Evolutionary conservation across 176 grass and related monocot species (phyloP).

Genomic region (bread wheat (Triticum aestivum)): DNA sequence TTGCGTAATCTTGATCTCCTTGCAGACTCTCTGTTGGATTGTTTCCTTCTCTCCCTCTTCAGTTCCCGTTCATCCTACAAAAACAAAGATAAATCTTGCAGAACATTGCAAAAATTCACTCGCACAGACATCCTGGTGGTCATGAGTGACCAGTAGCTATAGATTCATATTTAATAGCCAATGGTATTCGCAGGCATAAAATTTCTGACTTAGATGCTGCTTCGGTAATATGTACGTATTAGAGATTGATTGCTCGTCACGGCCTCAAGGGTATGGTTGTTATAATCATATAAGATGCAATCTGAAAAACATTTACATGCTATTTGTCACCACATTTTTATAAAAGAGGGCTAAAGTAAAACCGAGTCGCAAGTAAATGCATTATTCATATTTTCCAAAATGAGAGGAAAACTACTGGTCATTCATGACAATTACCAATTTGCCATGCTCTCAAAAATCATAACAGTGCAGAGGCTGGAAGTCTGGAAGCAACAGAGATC

Average conservation of each 20-base stretch:
- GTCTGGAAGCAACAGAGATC: neutral
- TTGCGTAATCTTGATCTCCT: constrained; percentile 85
- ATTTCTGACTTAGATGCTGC: neutral
- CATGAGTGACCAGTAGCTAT: neutral
- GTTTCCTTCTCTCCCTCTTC: constrained; percentile 89
- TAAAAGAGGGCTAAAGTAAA: neutral
- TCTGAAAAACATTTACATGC: neutral
- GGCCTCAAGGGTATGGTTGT: neutral
- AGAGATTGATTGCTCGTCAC: neutral
- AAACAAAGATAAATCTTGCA: constrained; percentile 23
- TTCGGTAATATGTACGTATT: neutral
- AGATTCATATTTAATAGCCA: neutral
- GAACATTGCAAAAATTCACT: neutral
- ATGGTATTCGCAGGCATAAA: neutral
- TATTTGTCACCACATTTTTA: neutral
- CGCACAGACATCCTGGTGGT: neutral
- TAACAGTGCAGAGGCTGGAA: neutral
- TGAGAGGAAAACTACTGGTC: neutral
- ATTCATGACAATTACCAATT: neutral
- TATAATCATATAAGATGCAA: neutral
- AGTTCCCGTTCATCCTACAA: constrained; percentile 68
- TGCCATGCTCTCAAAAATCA: neutral
- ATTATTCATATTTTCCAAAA: neutral
- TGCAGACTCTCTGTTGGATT: constrained; percentile 92
- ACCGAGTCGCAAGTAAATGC: neutral